Evolutionary conservation across 805 yeast species (phyloP).

Genomic region (Saccharomycopsis sp.): DNA sequence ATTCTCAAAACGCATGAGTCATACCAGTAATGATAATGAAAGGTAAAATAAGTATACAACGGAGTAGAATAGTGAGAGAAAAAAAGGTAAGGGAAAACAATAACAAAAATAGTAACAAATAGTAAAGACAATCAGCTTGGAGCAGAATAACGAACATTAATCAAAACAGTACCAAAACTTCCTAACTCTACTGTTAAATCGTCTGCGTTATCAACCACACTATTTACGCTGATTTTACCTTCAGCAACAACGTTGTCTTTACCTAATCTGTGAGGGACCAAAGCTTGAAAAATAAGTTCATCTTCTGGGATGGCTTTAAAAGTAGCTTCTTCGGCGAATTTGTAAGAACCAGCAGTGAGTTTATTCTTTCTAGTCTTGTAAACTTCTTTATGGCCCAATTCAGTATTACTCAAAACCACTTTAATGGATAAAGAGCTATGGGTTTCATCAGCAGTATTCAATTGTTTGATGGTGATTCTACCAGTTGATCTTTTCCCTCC

Average conservation of each 20-base stretch:
- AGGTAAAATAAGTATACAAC: too few species aligned
- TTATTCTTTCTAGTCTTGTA: conserved; percentile 55
- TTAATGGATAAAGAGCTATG: conserved; percentile 38
- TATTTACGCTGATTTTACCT: conserved; percentile 41
- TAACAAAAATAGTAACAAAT: neutral
- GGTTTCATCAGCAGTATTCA: conserved; percentile 19
- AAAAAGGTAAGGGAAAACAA: neutral
- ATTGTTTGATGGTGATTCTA: conserved; percentile 13
- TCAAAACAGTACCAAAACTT: conserved; percentile 3
- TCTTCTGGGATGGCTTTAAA: conserved; percentile 61
- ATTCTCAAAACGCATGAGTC: too few species aligned
- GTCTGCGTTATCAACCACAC: conserved; percentile 36
- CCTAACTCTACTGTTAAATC: conserved; percentile 24
- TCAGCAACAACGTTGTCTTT: conserved; percentile 55
- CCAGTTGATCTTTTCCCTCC: conserved; percentile 17
- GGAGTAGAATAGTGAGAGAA: too few species aligned
- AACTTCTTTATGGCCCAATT: conserved; percentile 38
- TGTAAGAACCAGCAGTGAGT: conserved; percentile 33
- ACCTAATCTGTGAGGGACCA: conserved; percentile 64
- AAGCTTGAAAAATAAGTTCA: conserved; percentile 46
- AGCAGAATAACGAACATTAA: conserved; percentile 12
- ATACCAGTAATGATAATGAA: too few species aligned
- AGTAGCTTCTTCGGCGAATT: conserved; percentile 54
- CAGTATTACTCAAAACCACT: conserved; percentile 35
- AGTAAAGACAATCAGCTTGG: neutral